Base-by-base conservation (phyloP, 352 stramenopile species). In the Chrysophaeum taylorii region DNA sequence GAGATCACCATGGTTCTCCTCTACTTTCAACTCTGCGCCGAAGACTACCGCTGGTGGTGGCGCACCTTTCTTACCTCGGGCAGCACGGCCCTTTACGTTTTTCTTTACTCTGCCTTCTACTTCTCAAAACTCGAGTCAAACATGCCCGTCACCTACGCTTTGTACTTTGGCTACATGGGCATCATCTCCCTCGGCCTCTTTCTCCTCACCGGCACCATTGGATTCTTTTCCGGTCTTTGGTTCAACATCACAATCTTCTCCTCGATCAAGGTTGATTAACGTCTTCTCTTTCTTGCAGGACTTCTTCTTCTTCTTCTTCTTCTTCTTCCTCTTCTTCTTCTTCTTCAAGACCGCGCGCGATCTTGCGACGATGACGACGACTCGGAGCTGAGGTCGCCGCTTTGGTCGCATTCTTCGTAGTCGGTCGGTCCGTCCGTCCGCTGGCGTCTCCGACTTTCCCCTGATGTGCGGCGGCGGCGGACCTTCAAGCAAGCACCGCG, bases 41-140 rank as follows among this genome's bases (percentile, higher is more conserved):
- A 99, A 82, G 95, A 99, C 83, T 98, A 99, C 83, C 92, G 98
- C 82, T 99, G 96, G 96, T 99, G 95, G 96, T 99, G 96, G 96
- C 88, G 94, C 69, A 98, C 94, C 57, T 98, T 99, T 80, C 80
- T 96, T 63, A 97, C 96, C 37, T 92, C 90, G 41, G 96, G 93
- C 38, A 92, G 91, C 14, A 98, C 94, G 54, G 94, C 91, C 36
- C 76, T 91, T 45, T 99, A 98, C 81, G 92, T 99, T 74, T 98
- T 99, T 75, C 79, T 98, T 23, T 99, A 99, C 86, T 98, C 93
- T 67, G 90, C 93, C 73, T 89, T 98, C 68, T 99, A 99, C 86
- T 99, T 96, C 79, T 91, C 83, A 79, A 95, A 94, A 75, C 81
- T 99, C 68, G 88, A 98, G 76, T 88, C 95, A 41, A 92, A 87